Evolutionary conservation across 768 basidiomycete genomes (phyloP).

Genomic region (Coprinellus aureogranulatus): DNA sequence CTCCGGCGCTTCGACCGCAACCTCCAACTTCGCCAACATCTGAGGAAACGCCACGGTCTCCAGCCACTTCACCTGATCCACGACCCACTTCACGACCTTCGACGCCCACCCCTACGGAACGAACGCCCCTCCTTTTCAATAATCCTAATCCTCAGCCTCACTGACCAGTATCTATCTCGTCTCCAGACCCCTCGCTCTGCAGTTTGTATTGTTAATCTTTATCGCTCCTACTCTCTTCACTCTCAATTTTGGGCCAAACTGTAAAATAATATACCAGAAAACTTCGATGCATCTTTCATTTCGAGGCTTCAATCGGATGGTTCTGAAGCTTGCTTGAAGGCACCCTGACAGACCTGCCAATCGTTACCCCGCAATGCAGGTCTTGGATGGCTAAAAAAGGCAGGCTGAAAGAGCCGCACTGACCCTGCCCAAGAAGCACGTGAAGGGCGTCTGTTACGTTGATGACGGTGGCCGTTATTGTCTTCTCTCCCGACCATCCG

Average conservation of each 20-base stretch:
- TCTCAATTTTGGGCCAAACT: neutral
- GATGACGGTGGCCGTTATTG: constrained; percentile 22
- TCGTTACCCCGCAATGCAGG: neutral
- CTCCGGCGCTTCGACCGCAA: constrained; percentile 18
- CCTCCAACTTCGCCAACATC: constrained; percentile 10
- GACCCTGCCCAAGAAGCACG: neutral
- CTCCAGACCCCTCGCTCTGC: too few relatives aligned
- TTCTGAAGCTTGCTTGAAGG: too few relatives aligned
- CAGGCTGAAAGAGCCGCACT: constrained; percentile 7
- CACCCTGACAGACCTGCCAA: neutral
- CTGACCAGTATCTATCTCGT: neutral
- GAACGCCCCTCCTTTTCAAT: constrained; percentile 37
- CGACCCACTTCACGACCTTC: constrained; percentile 5
- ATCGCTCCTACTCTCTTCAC: constrained; percentile 3
- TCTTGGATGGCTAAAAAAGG: constrained; percentile 3
- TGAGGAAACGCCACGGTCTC: constrained; percentile 10
- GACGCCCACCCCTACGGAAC: constrained; percentile 28
- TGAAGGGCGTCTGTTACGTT: constrained; percentile 1
- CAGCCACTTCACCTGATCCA: neutral
- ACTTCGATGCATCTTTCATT: neutral
- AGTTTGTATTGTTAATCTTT: constrained; percentile 6
- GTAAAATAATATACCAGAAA: constrained; percentile 1
- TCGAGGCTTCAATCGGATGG: too few relatives aligned
- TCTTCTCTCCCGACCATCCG: constrained; percentile 14
- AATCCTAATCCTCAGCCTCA: constrained; percentile 16